These are phyloP conservation scores for Pleomassaria siparia DNA, from an alignment of 2,329 filamentous ascomycete species.

Conservation along the genomic window DNA sequence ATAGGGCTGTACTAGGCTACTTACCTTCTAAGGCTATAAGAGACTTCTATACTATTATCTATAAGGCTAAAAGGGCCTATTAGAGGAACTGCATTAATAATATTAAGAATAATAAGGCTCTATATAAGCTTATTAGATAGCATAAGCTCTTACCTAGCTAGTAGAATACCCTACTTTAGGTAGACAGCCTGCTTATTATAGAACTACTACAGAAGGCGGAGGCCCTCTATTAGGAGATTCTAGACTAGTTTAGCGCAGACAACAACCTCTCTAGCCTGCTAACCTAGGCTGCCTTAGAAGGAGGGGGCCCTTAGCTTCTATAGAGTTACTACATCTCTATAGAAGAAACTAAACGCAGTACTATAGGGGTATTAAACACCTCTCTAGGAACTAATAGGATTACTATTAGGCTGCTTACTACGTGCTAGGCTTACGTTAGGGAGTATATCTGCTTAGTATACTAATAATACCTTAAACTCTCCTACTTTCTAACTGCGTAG, in stretches of 20 bases:
- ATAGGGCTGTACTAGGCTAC: too few relatives aligned
- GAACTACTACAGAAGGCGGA: background rate
- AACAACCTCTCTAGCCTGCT: background rate
- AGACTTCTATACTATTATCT: too few relatives aligned
- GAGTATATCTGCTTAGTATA: background rate
- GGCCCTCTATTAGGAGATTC: background rate
- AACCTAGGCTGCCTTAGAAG: background rate
- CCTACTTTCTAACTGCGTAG: background rate
- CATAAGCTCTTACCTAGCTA: background rate
- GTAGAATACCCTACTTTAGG: background rate
- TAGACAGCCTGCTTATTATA: background rate
- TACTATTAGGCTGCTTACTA: background rate
- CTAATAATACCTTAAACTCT: background rate
- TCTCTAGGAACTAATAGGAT: background rate
- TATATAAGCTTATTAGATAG: background rate
- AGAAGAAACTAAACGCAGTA: background rate
- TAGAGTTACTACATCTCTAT: background rate
- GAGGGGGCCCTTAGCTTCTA: background rate
- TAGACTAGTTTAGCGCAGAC: background rate
- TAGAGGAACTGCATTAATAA: too few relatives aligned
- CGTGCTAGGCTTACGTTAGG: background rate
- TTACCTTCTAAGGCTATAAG: too few relatives aligned
- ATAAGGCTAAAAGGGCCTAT: too few relatives aligned
- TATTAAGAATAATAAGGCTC: too few relatives aligned
- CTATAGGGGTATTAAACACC: background rate